Percentiles rank a stretch among this genome's conserved stretches.
phyloP scores from a whole-genome alignment of 192 early-diverging fungal species.

The Paraglomus occultum region DNA sequence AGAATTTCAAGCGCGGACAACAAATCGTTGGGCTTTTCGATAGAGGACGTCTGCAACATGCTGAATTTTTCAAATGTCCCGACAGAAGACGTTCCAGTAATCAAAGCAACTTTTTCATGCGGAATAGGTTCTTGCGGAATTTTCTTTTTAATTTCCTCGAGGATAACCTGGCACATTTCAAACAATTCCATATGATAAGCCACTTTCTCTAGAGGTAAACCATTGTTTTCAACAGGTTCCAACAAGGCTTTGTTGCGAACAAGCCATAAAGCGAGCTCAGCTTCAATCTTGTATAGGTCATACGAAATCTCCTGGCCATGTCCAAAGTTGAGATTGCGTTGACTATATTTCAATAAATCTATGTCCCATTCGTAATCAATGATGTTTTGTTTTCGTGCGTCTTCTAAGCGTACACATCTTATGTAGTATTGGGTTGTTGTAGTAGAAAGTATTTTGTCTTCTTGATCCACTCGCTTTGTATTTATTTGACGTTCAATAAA shows the following conservation, averaged over 20 bases:
- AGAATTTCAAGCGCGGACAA: constrained; percentile 28
- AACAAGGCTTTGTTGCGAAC: constrained; percentile 16
- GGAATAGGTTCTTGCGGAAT: constrained; percentile 26
- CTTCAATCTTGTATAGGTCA: constrained; percentile 27
- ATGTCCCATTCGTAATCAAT: constrained; percentile 29
- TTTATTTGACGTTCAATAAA: background rate
- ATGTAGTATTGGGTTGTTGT: constrained; percentile 2
- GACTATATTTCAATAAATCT: constrained; percentile 19
- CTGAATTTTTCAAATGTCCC: too few species aligned
- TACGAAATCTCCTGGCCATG: constrained; percentile 20
- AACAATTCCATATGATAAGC: constrained; percentile 29
- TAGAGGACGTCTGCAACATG: background rate
- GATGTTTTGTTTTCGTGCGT: background rate
- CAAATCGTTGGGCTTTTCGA: constrained; percentile 19
- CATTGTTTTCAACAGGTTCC: background rate
- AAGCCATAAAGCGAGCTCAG: constrained; percentile 2
- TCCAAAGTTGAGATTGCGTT: constrained; percentile 19
- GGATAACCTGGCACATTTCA: background rate
- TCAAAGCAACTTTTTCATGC: constrained; percentile 1
- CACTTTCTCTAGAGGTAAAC: constrained; percentile 10
- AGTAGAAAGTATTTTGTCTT: too few species aligned
- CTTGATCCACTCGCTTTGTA: too few species aligned
- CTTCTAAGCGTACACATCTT: constrained; percentile 2
- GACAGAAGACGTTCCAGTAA: background rate
- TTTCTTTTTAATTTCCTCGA: constrained; percentile 14